Evolutionary conservation across 768 basidiomycete genomes (phyloP).

Genomic region (Termitomyces sp.): DNA sequence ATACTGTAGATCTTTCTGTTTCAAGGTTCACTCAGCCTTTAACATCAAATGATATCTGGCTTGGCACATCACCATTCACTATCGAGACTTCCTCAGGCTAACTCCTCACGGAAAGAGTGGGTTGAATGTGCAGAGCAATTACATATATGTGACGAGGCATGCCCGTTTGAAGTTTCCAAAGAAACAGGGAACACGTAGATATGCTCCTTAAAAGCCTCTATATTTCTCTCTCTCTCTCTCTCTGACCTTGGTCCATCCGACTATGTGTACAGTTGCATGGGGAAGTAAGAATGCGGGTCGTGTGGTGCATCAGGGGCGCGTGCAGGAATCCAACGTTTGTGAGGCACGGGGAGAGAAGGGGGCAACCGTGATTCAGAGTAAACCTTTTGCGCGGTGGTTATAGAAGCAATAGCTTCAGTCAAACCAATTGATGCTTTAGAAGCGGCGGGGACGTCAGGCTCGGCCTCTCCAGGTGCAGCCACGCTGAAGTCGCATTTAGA

Average conservation of each 20-base stretch:
- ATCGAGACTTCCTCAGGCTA: background rate
- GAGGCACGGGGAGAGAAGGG: slow-evolving; percentile 64
- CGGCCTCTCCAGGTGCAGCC: slow-evolving; percentile 45
- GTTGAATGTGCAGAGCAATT: background rate
- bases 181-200: background rate
- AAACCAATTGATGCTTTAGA: slow-evolving; percentile 52
- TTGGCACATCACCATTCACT: background rate
- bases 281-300: slow-evolving; percentile 78
- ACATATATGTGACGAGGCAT: background rate
- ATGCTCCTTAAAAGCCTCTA: too few relatives aligned
- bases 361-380: slow-evolving; percentile 68
- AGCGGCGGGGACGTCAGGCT: slow-evolving; percentile 41
- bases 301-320: slow-evolving; percentile 79
- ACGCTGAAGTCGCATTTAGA: slow-evolving; percentile 35
- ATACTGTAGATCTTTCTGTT: background rate
- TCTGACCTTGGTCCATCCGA: background rate
- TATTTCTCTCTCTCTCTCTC: too few relatives aligned
- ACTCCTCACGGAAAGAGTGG: background rate
- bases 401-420: slow-evolving; percentile 66
- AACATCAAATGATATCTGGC: background rate
- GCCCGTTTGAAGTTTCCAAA: background rate
- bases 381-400: slow-evolving; percentile 52
- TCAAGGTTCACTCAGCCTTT: too few relatives aligned
- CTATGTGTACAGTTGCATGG: slow-evolving; percentile 67
- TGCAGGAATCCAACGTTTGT: slow-evolving; percentile 73